Evolutionary conservation across 768 basidiomycete species (phyloP).

Genomic region (Lepiota subincarnata): DNA sequence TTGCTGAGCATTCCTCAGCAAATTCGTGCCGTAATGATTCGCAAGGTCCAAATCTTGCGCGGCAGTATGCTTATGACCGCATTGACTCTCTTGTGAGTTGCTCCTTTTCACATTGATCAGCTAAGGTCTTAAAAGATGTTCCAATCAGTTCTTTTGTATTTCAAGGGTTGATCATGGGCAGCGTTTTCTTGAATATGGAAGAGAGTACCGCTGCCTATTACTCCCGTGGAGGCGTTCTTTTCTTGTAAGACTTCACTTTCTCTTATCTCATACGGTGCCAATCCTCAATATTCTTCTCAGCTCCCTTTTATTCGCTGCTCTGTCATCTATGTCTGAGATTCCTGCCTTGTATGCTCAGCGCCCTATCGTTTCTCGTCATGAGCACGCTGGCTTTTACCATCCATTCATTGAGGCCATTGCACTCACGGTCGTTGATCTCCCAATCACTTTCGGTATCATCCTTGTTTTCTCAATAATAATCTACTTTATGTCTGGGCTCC

Average conservation of each 20-base stretch:
- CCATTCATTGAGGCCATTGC: conserved; percentile 39
- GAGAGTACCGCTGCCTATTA: conserved; percentile 59
- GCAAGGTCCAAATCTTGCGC: conserved; percentile 40
- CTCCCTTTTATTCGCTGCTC: conserved; percentile 52
- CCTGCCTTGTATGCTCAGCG: conserved; percentile 56
- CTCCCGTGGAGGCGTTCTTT: conserved; percentile 74
- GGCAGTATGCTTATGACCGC: conserved; percentile 35
- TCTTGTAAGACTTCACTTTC: conserved; percentile 47
- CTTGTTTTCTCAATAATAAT: conserved; percentile 44
- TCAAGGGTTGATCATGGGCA: conserved; percentile 52
- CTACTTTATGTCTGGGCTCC: conserved; percentile 62
- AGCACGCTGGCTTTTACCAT: conserved; percentile 55
- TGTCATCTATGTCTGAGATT: conserved; percentile 63
- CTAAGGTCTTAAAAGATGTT: background rate
- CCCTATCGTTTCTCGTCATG: conserved; percentile 55
- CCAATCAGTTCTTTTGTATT: conserved; percentile 46
- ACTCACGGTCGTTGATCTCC: conserved; percentile 57
- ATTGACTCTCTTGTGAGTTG: conserved; percentile 29
- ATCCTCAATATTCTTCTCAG: conserved; percentile 24
- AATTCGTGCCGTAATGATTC: conserved; percentile 38
- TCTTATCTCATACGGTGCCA: background rate
- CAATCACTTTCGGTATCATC: conserved; percentile 44
- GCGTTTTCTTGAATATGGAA: conserved; percentile 56
- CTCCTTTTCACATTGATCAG: background rate
- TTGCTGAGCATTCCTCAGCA: conserved; percentile 43